phyloP scores from a whole-genome alignment of 1,284 basidiomycete species.

The Ganoderma leucocontextum region DNA sequence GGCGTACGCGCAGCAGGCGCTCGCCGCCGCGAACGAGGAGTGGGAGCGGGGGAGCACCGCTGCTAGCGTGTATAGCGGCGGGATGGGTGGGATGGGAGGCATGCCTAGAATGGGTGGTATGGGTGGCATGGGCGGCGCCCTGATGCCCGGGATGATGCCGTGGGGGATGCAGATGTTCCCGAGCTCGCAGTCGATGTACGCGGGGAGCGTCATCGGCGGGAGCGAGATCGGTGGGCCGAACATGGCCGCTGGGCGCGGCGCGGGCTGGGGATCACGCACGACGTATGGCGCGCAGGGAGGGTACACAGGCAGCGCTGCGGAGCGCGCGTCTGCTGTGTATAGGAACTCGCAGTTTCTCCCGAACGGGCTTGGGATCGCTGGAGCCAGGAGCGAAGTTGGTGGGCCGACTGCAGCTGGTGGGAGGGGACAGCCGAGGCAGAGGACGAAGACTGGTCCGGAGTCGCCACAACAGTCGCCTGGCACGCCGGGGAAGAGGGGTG shows the following conservation, averaged over 20 bases:
- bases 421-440: conserved; percentile 44
- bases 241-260: conserved; percentile 38
- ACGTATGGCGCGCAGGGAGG: conserved; percentile 64
- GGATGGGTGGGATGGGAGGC: conserved; percentile 37
- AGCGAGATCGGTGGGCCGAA: conserved; percentile 59
- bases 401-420: conserved; percentile 20
- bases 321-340: conserved; percentile 39
- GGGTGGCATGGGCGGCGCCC: conserved; percentile 47
- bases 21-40: conserved; percentile 82
- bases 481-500: conserved; percentile 39
- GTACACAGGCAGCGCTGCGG: conserved; percentile 56
- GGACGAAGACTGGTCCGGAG: conserved; percentile 63
- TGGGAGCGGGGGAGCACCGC: conserved; percentile 80
- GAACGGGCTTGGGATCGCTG: conserved; percentile 38
- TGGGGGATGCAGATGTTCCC: conserved; percentile 59
- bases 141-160: conserved; percentile 39
- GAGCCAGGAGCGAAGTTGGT: conserved; percentile 37
- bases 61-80: conserved; percentile 46
- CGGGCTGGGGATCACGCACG: conserved; percentile 68
- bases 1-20: conserved; percentile 86
- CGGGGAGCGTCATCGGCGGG: conserved; percentile 50
- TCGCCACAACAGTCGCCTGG: conserved; percentile 21
- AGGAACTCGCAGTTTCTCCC: conserved; percentile 29
- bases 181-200: conserved; percentile 63
- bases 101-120: conserved; percentile 29